A percentile compares a stretch with the other conserved stretches of the same genome.
Evolutionary conservation across 2,329 filamentous ascomycete genomes (phyloP).

Genomic region (Hymenoscyphus fructigenus): DNA sequence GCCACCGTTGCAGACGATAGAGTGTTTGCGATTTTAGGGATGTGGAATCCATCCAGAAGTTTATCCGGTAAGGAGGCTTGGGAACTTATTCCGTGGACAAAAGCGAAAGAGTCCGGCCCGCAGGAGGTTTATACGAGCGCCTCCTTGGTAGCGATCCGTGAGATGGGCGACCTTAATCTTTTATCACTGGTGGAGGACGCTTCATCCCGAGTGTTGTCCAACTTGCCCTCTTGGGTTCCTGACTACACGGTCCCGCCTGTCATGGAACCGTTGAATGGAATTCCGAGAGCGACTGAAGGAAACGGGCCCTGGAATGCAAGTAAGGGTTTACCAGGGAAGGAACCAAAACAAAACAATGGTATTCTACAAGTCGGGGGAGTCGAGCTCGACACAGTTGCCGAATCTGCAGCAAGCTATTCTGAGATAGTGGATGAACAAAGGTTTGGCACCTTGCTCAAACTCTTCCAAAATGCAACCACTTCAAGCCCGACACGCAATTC

Average conservation of each 20-base stretch:
- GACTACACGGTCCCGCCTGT: constrained; percentile 15
- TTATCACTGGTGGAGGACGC: constrained; percentile 22
- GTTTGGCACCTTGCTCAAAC: constrained; percentile 2
- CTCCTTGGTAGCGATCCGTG: constrained; percentile 9
- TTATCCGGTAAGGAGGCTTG: not conserved
- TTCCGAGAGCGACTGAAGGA: constrained; percentile 13
- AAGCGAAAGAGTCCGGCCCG: not conserved
- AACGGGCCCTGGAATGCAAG: constrained; percentile 17
- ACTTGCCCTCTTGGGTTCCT: constrained; percentile 22
- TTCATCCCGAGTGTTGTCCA: not conserved
- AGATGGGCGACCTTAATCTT: constrained; percentile 19
- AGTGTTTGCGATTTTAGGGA: constrained; percentile 17
- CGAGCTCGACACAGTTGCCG: not conserved
- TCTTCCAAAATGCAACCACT: not conserved
- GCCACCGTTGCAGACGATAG: constrained; percentile 17
- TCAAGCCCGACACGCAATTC: not conserved
- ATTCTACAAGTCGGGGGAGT: constrained; percentile 2
- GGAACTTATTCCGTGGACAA: not conserved
- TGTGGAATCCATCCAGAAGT: constrained; percentile 12
- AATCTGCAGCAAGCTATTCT: constrained; percentile 7
- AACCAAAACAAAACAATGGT: not conserved
- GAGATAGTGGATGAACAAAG: constrained; percentile 7
- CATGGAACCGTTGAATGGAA: constrained; percentile 15
- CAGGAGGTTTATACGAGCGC: constrained; percentile 16
- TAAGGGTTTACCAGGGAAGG: constrained; percentile 2